Evolutionary conservation across 805 yeast species (phyloP).

Genomic region (Ogataea populi-albae): DNA sequence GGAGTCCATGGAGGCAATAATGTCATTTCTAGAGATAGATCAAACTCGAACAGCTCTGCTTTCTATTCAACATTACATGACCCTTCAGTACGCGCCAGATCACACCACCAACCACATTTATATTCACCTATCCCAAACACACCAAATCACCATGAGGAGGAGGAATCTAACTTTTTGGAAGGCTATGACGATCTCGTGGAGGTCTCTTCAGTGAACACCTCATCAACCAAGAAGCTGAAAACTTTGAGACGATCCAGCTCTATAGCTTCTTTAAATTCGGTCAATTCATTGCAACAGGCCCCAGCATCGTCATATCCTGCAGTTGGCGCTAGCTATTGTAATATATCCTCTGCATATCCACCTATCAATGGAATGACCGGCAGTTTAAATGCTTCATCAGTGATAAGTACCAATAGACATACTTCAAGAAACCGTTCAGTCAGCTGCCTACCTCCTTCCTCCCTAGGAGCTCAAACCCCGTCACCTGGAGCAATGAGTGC

Average conservation of each 20-base stretch:
- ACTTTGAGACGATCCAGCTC: conserved; percentile 29
- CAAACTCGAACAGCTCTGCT: conserved; percentile 21
- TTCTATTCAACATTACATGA: conserved; percentile 4
- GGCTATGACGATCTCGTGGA: conserved; percentile 20
- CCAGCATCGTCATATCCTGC: conserved; percentile 16
- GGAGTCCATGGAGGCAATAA: neutral
- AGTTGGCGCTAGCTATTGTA: conserved; percentile 2
- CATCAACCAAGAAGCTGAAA: conserved; percentile 27
- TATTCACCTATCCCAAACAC: conserved; percentile 21
- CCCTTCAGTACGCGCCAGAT: neutral
- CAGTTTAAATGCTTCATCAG: neutral
- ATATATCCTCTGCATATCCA: conserved; percentile 9
- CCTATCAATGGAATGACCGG: conserved; percentile 7
- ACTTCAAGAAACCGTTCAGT: conserved; percentile 17
- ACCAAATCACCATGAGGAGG: conserved; percentile 18
- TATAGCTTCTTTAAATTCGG: conserved; percentile 26
- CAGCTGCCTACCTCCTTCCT: conserved; percentile 11
- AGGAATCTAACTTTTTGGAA: conserved; percentile 6
- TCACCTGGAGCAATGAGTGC: conserved; percentile 4
- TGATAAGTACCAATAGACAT: conserved; percentile 7
- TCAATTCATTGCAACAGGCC: conserved; percentile 18
- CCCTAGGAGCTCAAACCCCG: conserved; percentile 1
- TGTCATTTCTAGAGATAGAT: conserved; percentile 14
- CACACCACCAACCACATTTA: neutral
- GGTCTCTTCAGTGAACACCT: conserved; percentile 26